These are phyloP conservation scores for Bolboschoenus planiculmis DNA, from an alignment of 176 grass and related monocot genomes.

Conservation along the genomic window DNA sequence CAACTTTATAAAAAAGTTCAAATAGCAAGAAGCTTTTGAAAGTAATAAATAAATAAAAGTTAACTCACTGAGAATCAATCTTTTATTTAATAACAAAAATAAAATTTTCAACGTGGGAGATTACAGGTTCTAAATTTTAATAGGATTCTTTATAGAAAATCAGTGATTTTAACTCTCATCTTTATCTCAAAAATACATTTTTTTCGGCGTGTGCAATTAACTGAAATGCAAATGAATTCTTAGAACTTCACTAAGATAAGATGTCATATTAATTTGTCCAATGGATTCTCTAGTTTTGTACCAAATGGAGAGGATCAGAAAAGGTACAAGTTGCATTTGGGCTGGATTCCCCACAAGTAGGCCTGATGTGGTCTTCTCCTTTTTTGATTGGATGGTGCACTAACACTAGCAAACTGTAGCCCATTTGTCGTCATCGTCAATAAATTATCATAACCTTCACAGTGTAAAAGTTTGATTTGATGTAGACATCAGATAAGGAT, in stretches of 20 bases:
- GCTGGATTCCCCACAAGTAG: not conserved
- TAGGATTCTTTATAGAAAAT: too few species aligned
- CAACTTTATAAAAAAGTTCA: not conserved
- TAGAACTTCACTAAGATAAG: too few species aligned
- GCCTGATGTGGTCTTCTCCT: not conserved
- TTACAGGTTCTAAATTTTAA: too few species aligned
- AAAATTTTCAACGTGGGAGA: too few species aligned
- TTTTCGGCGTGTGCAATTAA: not conserved
- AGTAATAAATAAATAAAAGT: not conserved
- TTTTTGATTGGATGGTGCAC: not conserved
- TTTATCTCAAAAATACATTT: too few species aligned
- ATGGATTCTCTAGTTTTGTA: not conserved
- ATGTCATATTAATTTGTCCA: too few species aligned
- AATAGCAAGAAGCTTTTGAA: not conserved
- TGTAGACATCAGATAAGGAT: not conserved
- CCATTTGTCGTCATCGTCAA: not conserved
- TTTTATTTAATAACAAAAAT: too few species aligned
- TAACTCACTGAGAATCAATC: not conserved
- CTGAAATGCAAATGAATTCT: too few species aligned
- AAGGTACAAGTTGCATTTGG: not conserved
- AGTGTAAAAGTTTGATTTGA: not conserved
- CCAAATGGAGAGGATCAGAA: not conserved
- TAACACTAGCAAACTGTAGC: not conserved
- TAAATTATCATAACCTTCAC: not conserved
- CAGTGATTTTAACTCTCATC: too few species aligned